Evolutionary conservation across 805 yeast genomes (phyloP).

Genomic region (Candida tibetensis): DNA sequence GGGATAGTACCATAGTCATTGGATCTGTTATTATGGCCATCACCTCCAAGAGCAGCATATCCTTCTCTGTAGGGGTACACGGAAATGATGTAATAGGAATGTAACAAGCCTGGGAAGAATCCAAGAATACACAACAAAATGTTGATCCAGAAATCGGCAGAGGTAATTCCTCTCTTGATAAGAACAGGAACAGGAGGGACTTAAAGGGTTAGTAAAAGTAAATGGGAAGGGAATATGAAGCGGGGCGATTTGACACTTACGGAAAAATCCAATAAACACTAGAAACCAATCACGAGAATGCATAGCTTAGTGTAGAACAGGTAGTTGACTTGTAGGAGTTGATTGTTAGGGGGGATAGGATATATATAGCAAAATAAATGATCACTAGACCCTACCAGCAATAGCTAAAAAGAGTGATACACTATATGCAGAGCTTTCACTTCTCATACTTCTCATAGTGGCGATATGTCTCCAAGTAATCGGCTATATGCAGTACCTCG

Average conservation of each 20-base stretch:
- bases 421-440: too few species aligned
- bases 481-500: too few species aligned
- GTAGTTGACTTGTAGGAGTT: too few species aligned
- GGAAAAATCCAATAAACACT: conserved; percentile 62
- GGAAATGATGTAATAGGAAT: conserved; percentile 75
- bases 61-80: conserved; percentile 53
- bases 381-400: too few species aligned
- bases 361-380: too few species aligned
- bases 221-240: not conserved
- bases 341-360: too few species aligned
- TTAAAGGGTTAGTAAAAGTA: conserved; percentile 9
- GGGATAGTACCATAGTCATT: conserved; percentile 14
- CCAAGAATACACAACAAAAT: conserved; percentile 70
- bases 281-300: conserved; percentile 58
- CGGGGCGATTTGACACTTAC: conserved; percentile 14
- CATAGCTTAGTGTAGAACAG: too few species aligned
- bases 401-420: too few species aligned
- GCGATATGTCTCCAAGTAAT: too few species aligned
- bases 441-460: too few species aligned
- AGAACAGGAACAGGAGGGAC: conserved; percentile 80
- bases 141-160: conserved; percentile 68
- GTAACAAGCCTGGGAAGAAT: conserved; percentile 73
- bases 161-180: conserved; percentile 67
- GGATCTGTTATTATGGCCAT: conserved; percentile 25
- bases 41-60: conserved; percentile 27